Base-by-base conservation (phyloP, 1,284 basidiomycete species). In the Ganoderma lucidum region DNA sequence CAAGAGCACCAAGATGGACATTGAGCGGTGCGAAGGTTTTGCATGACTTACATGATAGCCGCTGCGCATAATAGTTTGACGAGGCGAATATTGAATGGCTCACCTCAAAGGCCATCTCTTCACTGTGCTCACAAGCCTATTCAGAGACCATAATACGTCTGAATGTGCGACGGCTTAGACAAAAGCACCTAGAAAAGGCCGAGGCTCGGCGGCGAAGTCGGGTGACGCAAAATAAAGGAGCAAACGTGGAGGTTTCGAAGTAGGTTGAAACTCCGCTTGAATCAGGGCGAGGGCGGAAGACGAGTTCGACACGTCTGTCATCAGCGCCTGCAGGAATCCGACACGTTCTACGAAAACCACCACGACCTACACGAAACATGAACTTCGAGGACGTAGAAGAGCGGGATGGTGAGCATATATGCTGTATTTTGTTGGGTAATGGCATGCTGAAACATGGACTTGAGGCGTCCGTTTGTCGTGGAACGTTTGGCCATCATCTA, bases 401-500 rank as follows among this genome's bases (percentile, higher is more conserved):
- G 76, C 84, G 87, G 71, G 88, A 90, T 79, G 88, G 88, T 88
- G 71, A 67, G 84, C 78, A 32, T 12, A 51, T 15, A 28, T 44
- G 1, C 35, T 42, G n/a, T n/a, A 15, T 63, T n/a, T 48, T 0
- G 12, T 15, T 19, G 14, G 10, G 9, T 28, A 14, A 14, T 48
- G 6, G 63, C 19, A 56, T 44, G 58, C 59, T 63, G 66, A 58
- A 45, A 23, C 1, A 48, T 1, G 37, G 32, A 65, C 28, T 59
- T 53, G 76, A 97, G 95, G 96, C 77, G 91, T 97, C 61, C 89
- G 96, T 70, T 86, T 97, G 77, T 97, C 96, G 68, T 99, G 97
- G 97, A 99, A 99, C 82, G 96, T 97, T 69, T 99, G 97, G 96
- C 96, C 97, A 1, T 97, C 96, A 53, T 96, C 96, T 73, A 91